Base-by-base conservation (phyloP, 2,329 filamentous ascomycete genomes). In the Phialophora macrospora region DNA sequence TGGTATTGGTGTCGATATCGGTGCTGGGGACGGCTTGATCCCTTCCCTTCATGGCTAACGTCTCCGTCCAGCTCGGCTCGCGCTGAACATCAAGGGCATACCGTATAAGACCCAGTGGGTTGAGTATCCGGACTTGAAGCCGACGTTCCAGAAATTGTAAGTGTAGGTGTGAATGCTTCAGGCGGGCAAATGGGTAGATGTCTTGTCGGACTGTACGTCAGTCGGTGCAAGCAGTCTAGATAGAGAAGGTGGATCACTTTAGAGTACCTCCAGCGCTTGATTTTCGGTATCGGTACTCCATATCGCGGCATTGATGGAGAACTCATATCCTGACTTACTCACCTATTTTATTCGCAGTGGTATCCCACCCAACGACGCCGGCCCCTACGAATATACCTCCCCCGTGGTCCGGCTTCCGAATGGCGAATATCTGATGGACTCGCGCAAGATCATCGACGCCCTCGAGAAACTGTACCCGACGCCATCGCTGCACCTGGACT, bases 31-130 rank as follows among this genome's bases (percentile, higher is more conserved):
- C 9, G 32, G 12, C 32, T 20, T n/a, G 38, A 17, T 41, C 4
- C 4, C 17, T 41, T 41, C 4, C 38, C 12, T 14, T 9, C 38
- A 34, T 44, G 14, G 24, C 11, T 11, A 22, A 34, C 38, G 48
- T 52, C 6, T 26, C 0, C 56, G 22, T 28, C 41, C 60, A 90
- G 88, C 85, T 52, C 87, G 89, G 1, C 76, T 91, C 63, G 74
- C 84, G 2, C 77, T 92, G 52, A 91, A 91, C 77, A 90, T 83
- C 78, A 92, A 92, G 74, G 80, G 80, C 1, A 75, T 91, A 14
- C 81, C 86, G 54, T 92, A 91, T 78, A 82, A 83, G 73, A 91
- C 88, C 0, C 80, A 88, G 81, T 91, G 88, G 87, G 77, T 87
- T 17, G 87, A 90, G 72, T 91, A 90, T 70, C 88, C 88, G 0